Evolutionary conservation across 2,329 filamentous ascomycete genomes (phyloP), one percentile per base, ranked within the genome.

Genomic region (Polychaeton citri): DNA sequence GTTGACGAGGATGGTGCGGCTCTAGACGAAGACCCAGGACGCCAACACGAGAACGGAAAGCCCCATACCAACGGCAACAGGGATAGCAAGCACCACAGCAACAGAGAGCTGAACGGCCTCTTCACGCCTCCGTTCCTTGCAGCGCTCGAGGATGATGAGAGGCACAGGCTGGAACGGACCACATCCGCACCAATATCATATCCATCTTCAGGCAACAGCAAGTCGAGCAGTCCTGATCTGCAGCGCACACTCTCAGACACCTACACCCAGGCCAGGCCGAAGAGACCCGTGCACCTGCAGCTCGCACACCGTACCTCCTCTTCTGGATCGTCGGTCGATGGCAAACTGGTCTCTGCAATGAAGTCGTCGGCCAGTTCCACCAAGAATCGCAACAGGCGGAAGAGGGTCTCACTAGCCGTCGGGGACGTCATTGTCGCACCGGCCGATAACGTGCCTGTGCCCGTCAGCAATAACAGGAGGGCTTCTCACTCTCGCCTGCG

Each of bases 61-160:
- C n/a, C n/a, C n/a, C n/a, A n/a, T n/a, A n/a, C n/a, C n/a, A n/a
- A 7, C 24, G 24, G 24, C 15, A 28, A 28, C 15, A 15, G 15
- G 15, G 24, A 28, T 10, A 15, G 24, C 15, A 28, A 28, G 24
- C 24, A 28, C 12, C 37, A 46, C 17, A 47, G 53, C 6, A 50
- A 57, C 21, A 52, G 47, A 36, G 55, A 56, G 12, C 50, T 59
- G 19, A 36, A 55, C 18, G 55, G 56, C 17, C 41, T 59, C 21
- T 59, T 58, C 44, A 59, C 54, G 30, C 55, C 55, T 16, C 42
- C 46, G 7, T 59, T 47, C 37, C 41, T 59, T n/a, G 50, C 55
- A 8, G 48, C 54, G 13, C 35, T 59, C 20, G 52, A 54, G n/a
- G 43, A 48, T 21, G 38, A 43, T 20, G 19, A 16, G 16, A 30